Evolutionary conservation across 192 early-diverging fungal genomes (phyloP).

Genomic region (Funneliformis geosporum): DNA sequence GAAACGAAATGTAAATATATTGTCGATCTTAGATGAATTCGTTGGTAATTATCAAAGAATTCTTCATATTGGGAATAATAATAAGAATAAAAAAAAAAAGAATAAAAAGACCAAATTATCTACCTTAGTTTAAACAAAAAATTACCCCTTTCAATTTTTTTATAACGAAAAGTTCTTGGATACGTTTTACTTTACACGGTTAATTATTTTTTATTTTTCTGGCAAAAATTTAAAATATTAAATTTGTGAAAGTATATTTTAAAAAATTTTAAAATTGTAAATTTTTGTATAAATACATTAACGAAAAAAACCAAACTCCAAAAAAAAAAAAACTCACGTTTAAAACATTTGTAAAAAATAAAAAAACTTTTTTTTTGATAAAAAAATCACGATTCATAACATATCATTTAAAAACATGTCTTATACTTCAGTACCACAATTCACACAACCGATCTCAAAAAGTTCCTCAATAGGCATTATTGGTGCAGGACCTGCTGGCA

Average conservation of each 20-base stretch:
- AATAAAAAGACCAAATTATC: neutral
- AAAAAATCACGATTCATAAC: no score
- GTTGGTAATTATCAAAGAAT: no score
- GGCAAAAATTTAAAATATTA: neutral
- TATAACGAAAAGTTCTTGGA: neutral
- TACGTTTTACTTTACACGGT: neutral
- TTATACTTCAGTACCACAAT: neutral
- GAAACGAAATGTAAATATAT: no score
- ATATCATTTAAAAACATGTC: neutral
- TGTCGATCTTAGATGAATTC: no score
- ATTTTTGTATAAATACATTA: neutral
- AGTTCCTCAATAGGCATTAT: constrained; percentile 13
- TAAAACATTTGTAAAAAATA: neutral
- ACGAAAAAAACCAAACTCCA: neutral
- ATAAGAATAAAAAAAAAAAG: no score
- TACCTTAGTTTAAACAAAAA: neutral
- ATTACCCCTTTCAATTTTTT: neutral
- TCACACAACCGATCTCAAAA: constrained; percentile 6
- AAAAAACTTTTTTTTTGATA: no score
- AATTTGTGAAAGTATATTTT: neutral
- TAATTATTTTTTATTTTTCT: neutral
- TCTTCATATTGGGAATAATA: no score
- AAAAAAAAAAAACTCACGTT: neutral
- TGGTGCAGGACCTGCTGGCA: constrained; percentile 22
- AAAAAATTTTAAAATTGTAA: neutral